Evolutionary conservation across 2,329 filamentous ascomycete species (phyloP).

Genomic region (Cladosporium colombiae): DNA sequence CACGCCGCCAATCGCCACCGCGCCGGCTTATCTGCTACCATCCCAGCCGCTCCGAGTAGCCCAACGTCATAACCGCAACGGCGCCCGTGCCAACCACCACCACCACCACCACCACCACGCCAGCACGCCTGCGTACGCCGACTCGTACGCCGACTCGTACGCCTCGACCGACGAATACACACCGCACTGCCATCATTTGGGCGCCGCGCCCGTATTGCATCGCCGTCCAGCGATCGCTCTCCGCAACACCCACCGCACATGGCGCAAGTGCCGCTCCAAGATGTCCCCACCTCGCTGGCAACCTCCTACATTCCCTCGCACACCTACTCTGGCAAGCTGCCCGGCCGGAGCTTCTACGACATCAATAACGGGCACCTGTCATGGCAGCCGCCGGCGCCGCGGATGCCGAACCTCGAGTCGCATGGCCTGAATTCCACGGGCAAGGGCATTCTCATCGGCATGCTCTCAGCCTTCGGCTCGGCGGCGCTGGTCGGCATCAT

Average conservation of each 20-base stretch:
- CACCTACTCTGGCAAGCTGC: slow-evolving; percentile 13
- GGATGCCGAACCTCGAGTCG: slow-evolving; percentile 10
- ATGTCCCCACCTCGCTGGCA: slow-evolving; percentile 25
- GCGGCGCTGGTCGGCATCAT: slow-evolving; percentile 80
- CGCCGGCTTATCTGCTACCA: slow-evolving; percentile 1
- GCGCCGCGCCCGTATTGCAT: slow-evolving; percentile 7
- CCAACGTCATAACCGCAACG: slow-evolving; percentile 16
- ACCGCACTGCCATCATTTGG: neutral
- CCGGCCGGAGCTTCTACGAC: neutral
- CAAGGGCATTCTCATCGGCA: slow-evolving; percentile 87
- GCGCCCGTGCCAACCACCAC: slow-evolving; percentile 8
- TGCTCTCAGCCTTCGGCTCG: slow-evolving; percentile 91
- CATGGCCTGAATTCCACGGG: slow-evolving; percentile 44
- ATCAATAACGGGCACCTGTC: neutral
- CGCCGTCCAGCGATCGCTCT: slow-evolving; percentile 3
- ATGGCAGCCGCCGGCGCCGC: slow-evolving; percentile 11
- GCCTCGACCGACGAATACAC: neutral
- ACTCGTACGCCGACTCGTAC: neutral
- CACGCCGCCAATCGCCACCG: neutral
- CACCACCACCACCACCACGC: neutral
- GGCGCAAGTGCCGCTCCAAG: slow-evolving; percentile 30
- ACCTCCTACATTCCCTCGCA: slow-evolving; percentile 24
- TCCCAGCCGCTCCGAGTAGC: slow-evolving; percentile 1
- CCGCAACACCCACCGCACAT: slow-evolving; percentile 22
- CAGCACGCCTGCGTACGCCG: neutral